Evolutionary conservation across 2,329 filamentous ascomycete genomes (phyloP), one percentile per base, ranked within the genome.

Genomic region (Fusarium sp.): DNA sequence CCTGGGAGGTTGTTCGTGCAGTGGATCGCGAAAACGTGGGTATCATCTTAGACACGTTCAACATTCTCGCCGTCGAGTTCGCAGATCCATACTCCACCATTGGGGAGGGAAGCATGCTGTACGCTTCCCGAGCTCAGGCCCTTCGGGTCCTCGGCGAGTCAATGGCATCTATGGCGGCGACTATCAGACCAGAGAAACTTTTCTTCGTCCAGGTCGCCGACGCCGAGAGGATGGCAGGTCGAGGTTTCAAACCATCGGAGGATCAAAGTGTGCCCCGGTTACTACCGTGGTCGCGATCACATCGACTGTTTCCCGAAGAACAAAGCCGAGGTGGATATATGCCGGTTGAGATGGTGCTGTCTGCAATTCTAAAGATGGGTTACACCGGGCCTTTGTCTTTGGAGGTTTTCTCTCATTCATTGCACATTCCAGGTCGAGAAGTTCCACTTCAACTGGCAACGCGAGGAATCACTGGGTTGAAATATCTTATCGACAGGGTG

Each of bases 131-230:
- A 18, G 60, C 64, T 1, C 70, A 56, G 20, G 57, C 70, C 5
- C 35, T 72, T 31, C 57, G 67, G 3, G 60, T 70, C 47, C 64
- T 72, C 1, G 37, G 54, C 18, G 56, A 72, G 18, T 72, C 70
- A 8, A 62, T 70, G 63, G 20, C 60, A 6, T 42, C 60, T 2
- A 72, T 72, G 70, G 57, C 70, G 8, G 50, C 61, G 14, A 70
- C 70, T 5, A 52, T 72, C 9, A 61, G 50, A 4, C 60, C 67
- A 3, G 70, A 72, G 18, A 72, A 67, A 38, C 47, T 72, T 18
- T 70, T 72, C 61, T 72, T 72, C 18, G 70, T 72, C 2, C 70
- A 72, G 18, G 27, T 72, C 2, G 70, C 70, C 6, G 70, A 72
- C 22, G 63, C 70, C 5, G 67, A 72, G 42, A 62, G 57, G 18